Conservation (phyloP, 441 rosid species). For the Bocquillonia castaneifolia region DNA sequence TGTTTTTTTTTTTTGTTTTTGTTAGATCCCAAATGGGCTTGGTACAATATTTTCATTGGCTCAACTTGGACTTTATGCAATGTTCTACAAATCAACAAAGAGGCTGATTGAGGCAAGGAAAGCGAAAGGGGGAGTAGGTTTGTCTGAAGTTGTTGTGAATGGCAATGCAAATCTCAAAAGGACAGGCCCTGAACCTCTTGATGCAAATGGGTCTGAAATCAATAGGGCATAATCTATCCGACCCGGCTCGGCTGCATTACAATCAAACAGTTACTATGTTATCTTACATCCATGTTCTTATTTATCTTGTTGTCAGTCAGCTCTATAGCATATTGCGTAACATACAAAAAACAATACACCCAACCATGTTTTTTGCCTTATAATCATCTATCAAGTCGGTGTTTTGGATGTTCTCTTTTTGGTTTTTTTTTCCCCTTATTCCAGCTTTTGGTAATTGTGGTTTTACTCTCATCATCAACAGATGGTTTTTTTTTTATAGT, state of each 20-base stretch:
- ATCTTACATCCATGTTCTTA: too few relatives aligned
- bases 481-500: too few relatives aligned
- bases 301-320: too few relatives aligned
- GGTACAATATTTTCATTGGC: slow-evolving; percentile 43
- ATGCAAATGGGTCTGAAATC: slow-evolving; percentile 5
- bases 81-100: slow-evolving; percentile 51
- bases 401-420: background rate
- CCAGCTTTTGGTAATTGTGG: background rate
- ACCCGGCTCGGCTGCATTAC: background rate
- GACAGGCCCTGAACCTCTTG: background rate
- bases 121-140: slow-evolving; percentile 22
- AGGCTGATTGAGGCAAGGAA: slow-evolving; percentile 36
- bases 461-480: too few relatives aligned
- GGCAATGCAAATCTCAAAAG: slow-evolving; percentile 19
- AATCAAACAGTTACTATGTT: too few relatives aligned
- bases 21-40: slow-evolving; percentile 43
- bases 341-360: too few relatives aligned
- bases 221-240: background rate
- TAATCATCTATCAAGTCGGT: too few relatives aligned
- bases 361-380: background rate
- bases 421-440: background rate
- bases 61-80: slow-evolving; percentile 48
- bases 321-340: too few relatives aligned
- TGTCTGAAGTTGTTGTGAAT: slow-evolving; percentile 30
- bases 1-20: background rate